Base-by-base conservation (phyloP, 2,329 filamentous ascomycete species). In the Diplocarpon mali region DNA sequence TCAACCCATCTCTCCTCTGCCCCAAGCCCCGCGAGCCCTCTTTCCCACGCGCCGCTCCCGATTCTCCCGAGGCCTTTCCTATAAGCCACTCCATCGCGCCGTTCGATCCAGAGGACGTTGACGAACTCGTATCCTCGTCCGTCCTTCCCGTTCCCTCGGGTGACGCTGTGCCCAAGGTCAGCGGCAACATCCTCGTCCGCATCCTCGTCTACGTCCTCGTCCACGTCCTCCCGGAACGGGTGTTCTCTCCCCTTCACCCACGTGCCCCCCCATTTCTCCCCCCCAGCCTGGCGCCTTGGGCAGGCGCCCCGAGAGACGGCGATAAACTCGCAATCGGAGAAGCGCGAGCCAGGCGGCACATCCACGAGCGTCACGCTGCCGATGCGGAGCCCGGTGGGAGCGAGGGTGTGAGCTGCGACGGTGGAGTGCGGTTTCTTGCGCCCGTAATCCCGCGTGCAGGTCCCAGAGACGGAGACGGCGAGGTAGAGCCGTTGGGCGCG, bases 71-170 rank as follows among this genome's bases (percentile, higher is more conserved):
- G 15, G 0, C 17, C 35, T 17, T 11, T 36, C 34, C 40, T 16
- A 31, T 38, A 42, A 7, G 34, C 40, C 9, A 37, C 16, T 11
- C 34, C 40, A 1, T 31, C 27, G 9, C 34, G 28, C 13, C 40
- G 11, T 16, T 42, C 40, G 12, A 42, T 14, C 40, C 40, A 42
- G 15, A 42, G 40, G 17, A 42, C 40, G 28, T 42, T 42, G 9
- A 42, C 24, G 14, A 29, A 42, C 34, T 31, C 34, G 28, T 42
- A 42, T 14, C 24, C n/a, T 12, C 30, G 20, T 3, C 3, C 20
- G 20, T 7, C 3, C 20, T 24, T 7, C 7, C 4, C 20, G 7
- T 24, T 7, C 7, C 20, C 20, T 3, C 4, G 20, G 20, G 20
- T 24, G 4, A 3, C 20, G 20, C 20, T 24, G n/a, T n/a, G 20